Conservation (phyloP, 768 basidiomycete genomes). For the Suillus subluteus region DNA sequence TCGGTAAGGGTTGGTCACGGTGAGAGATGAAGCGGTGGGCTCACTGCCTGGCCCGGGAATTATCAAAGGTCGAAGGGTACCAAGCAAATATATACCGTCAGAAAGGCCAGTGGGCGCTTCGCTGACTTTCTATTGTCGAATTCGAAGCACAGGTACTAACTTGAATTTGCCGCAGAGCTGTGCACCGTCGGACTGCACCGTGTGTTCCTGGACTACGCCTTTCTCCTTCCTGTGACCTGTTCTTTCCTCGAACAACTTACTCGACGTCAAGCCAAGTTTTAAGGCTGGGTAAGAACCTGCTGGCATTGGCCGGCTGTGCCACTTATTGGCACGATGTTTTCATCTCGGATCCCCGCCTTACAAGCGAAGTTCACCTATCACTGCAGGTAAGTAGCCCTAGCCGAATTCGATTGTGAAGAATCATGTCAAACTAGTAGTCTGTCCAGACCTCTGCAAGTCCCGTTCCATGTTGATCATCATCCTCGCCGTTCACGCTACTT, state of each 20-base stretch:
- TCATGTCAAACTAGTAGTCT: neutral
- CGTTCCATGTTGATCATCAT: neutral
- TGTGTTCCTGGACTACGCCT: neutral
- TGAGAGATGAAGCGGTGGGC: conserved; percentile 1
- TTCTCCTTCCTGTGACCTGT: neutral
- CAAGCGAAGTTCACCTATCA: neutral
- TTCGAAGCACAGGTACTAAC: conserved; percentile 1
- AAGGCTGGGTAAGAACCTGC: conserved; percentile 3
- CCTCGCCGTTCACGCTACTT: neutral
- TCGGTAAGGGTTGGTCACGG: conserved; percentile 7
- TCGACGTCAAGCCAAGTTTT: neutral
- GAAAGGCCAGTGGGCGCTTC: neutral
- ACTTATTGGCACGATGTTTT: conserved; percentile 4
- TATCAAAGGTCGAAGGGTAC: conserved; percentile 6
- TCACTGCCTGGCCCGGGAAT: neutral
- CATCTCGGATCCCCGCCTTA: conserved; percentile 5
- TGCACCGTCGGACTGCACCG: neutral
- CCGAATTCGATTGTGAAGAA: neutral
- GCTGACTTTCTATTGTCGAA: conserved; percentile 4
- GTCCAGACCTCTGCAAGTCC: neutral
- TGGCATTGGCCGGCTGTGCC: neutral
- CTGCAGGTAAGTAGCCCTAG: conserved; percentile 1
- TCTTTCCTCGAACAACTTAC: too few relatives aligned
- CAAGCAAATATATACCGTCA: neutral
- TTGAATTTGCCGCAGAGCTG: neutral